Evolutionary conservation across 331 rosid genomes (phyloP).

Genomic region (Pyracantha coccinea): DNA sequence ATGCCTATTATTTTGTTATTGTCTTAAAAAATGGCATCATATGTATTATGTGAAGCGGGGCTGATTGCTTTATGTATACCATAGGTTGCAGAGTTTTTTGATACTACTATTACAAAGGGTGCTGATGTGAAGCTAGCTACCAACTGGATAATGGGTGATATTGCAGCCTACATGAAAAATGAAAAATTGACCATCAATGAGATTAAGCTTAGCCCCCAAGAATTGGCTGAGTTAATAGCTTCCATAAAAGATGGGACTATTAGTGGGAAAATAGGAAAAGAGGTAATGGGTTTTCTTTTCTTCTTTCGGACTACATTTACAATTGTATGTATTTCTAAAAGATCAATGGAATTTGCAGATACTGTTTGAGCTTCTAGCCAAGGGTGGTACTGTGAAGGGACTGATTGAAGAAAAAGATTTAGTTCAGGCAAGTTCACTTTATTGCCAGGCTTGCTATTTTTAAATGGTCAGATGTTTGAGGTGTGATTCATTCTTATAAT

Average conservation of each 20-base stretch:
- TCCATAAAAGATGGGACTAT: conserved; percentile 65
- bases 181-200: conserved; percentile 71
- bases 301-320: neutral
- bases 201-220: conserved; percentile 67
- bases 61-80: conserved; percentile 21
- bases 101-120: conserved; percentile 66
- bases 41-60: conserved; percentile 12
- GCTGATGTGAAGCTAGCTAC: conserved; percentile 78
- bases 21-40: neutral
- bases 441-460: neutral
- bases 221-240: conserved; percentile 76
- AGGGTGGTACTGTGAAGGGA: conserved; percentile 85
- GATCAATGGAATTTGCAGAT: conserved; percentile 38
- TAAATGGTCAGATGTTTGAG: neutral
- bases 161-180: conserved; percentile 82
- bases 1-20: neutral
- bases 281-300: conserved; percentile 30
- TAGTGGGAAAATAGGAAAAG: conserved; percentile 93
- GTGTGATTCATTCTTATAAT: neutral
- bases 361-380: conserved; percentile 73
- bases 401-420: conserved; percentile 68
- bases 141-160: conserved; percentile 94
- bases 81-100: conserved; percentile 78
- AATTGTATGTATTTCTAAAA: neutral
- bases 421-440: conserved; percentile 63